Evolutionary conservation across 2,329 filamentous ascomycete genomes (phyloP).

Genomic region (Penicillium sp.): DNA sequence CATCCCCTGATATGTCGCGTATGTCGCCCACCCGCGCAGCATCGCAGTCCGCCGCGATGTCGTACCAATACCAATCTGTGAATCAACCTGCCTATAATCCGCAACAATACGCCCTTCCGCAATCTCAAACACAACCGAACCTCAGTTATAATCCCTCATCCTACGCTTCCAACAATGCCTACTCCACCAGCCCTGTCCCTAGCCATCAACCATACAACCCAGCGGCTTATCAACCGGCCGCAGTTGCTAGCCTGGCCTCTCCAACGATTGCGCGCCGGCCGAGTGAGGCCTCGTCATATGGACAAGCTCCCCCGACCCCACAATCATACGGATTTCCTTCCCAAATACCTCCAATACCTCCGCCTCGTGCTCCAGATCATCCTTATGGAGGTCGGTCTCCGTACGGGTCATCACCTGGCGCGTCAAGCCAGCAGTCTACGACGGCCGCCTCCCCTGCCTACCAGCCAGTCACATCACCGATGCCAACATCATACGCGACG

Average conservation of each 20-base stretch:
- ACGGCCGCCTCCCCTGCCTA: constrained; percentile 30
- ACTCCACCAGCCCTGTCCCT: constrained; percentile 27
- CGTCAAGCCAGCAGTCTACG: constrained; percentile 24
- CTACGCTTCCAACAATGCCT: constrained; percentile 43
- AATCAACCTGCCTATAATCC: constrained; percentile 61
- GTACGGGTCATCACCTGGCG: constrained; percentile 29
- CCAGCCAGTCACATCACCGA: constrained; percentile 24
- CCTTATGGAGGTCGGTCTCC: constrained; percentile 39
- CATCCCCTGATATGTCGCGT: constrained; percentile 36
- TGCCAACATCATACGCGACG: constrained; percentile 23
- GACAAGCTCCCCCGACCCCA: constrained; percentile 32
- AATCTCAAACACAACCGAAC: constrained; percentile 46
- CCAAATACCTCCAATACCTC: constrained; percentile 38
- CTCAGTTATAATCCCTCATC: constrained; percentile 71
- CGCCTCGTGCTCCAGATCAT: constrained; percentile 40
- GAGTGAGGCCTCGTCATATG: constrained; percentile 27
- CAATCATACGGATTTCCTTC: constrained; percentile 34
- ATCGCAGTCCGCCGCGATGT: constrained; percentile 43
- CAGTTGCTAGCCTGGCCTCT: constrained; percentile 30
- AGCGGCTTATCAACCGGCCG: constrained; percentile 47
- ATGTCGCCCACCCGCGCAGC: constrained; percentile 41
- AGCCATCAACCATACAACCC: constrained; percentile 51
- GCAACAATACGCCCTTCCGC: constrained; percentile 57
- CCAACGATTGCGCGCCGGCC: constrained; percentile 36
- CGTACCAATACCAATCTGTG: constrained; percentile 47